A percentile compares a stretch with the other conserved stretches of the same genome.
phyloP scores from a whole-genome alignment of 129 eudicot genomes.

The Saussurea involucrata region DNA sequence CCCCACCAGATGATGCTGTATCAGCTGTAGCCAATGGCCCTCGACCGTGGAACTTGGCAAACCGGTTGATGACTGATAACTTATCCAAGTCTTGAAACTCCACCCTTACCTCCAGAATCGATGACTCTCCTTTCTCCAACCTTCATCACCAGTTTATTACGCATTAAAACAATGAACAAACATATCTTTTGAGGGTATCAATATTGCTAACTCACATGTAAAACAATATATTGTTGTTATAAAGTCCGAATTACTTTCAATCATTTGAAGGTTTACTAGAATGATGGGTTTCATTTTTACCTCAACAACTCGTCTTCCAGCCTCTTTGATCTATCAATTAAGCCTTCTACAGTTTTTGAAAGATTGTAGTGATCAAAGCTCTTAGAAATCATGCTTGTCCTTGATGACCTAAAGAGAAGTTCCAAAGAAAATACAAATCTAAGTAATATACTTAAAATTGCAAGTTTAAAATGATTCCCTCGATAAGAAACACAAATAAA shows the following conservation, averaged over 20 bases:
- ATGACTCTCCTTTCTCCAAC: constrained; percentile 47
- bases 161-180: neutral
- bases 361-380: constrained; percentile 21
- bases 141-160: constrained; percentile 48
- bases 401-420: constrained; percentile 34
- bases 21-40: constrained; percentile 26
- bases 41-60: constrained; percentile 66
- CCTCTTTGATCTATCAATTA: constrained; percentile 38
- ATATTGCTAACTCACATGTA: neutral
- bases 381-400: constrained; percentile 30
- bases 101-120: constrained; percentile 44
- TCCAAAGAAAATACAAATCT: neutral
- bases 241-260: neutral
- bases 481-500: neutral
- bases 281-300: constrained; percentile 22
- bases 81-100: constrained; percentile 66
- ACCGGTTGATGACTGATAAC: constrained; percentile 47
- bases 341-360: constrained; percentile 35
- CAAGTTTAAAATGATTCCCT: neutral
- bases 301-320: constrained; percentile 49
- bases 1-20: constrained; percentile 38
- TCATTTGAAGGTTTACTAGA: neutral
- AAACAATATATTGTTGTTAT: neutral
- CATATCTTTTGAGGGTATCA: neutral
- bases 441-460: neutral